Evolutionary conservation across 139 green algal species (phyloP).

Genomic region (Chlorella sp.): DNA sequence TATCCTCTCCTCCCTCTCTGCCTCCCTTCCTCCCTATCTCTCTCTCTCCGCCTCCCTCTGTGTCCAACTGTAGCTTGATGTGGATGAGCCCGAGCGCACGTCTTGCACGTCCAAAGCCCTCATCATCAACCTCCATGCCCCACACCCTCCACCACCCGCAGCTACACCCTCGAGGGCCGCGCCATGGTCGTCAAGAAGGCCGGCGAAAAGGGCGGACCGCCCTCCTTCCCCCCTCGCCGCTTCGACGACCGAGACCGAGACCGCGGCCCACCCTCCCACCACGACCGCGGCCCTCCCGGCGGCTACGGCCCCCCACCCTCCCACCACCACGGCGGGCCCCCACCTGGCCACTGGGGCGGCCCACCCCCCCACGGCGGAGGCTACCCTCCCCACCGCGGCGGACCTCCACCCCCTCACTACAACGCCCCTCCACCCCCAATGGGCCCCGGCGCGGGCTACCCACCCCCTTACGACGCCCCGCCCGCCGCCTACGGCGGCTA

Average conservation of each 20-base stretch:
- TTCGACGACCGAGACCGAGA: neutral
- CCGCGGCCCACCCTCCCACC: neutral
- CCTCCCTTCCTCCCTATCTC: too few species aligned
- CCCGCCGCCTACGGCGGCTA: neutral
- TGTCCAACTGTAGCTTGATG: too few species aligned
- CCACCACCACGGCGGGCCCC: neutral
- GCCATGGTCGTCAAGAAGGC: conserved; percentile 39
- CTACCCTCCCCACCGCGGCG: neutral
- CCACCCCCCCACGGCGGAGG: conserved; percentile 12
- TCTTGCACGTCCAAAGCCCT: too few species aligned
- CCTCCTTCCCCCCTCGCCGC: neutral
- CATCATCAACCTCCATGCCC: too few species aligned
- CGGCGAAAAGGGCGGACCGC: conserved; percentile 21
- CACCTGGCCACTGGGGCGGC: neutral
- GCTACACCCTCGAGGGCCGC: conserved; percentile 38
- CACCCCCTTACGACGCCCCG: neutral
- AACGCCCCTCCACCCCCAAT: too few species aligned
- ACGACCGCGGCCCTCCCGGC: neutral
- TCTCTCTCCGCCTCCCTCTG: too few species aligned
- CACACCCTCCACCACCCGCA: too few species aligned
- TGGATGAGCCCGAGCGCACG: too few species aligned
- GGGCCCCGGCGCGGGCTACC: neutral
- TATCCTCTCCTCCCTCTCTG: neutral
- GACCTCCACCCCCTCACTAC: neutral
- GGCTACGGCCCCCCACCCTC: neutral